phyloP scores from a whole-genome alignment of 2,329 filamentous ascomycete species.

The Amauroascus niger region DNA sequence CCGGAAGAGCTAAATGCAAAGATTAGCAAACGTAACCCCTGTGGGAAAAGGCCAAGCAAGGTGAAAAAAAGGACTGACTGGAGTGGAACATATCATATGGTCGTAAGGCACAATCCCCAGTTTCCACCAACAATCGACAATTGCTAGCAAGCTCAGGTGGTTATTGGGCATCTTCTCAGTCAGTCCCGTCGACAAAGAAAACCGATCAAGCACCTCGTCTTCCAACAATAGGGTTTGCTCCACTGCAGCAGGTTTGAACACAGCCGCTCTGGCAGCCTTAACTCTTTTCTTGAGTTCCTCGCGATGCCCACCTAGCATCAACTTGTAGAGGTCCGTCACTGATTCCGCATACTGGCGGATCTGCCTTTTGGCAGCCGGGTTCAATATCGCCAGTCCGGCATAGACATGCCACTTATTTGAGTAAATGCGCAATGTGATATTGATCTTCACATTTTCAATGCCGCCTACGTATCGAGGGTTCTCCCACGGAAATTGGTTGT shows the following conservation, averaged over 20 bases:
- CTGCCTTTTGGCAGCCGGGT: slow-evolving; percentile 82
- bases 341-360: slow-evolving; percentile 89
- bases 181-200: slow-evolving; percentile 65
- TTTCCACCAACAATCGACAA: slow-evolving; percentile 97
- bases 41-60: slow-evolving; percentile 16
- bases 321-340: slow-evolving; percentile 88
- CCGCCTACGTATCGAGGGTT: slow-evolving; percentile 90
- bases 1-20: slow-evolving; percentile 59
- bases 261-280: slow-evolving; percentile 65
- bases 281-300: slow-evolving; percentile 66
- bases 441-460: slow-evolving; percentile 99
- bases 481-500: slow-evolving; percentile 94
- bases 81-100: slow-evolving; percentile 98
- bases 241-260: slow-evolving; percentile 48
- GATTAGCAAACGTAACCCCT: slow-evolving; percentile 4
- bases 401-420: slow-evolving; percentile 99
- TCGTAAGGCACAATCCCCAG: slow-evolving; percentile 92
- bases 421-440: slow-evolving; percentile 94
- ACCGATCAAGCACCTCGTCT: slow-evolving; percentile 77
- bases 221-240: slow-evolving; percentile 59
- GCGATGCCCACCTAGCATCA: slow-evolving; percentile 81
- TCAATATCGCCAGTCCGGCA: slow-evolving; percentile 90
- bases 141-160: slow-evolving; percentile 83
- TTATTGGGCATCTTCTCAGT: slow-evolving; percentile 72
- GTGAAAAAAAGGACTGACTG: slow-evolving; percentile 40